Evolutionary conservation across 1,284 basidiomycete species (phyloP), one percentile per base, ranked within the genome.

Genomic region (Austroboletus olivaceoglutinosus): DNA sequence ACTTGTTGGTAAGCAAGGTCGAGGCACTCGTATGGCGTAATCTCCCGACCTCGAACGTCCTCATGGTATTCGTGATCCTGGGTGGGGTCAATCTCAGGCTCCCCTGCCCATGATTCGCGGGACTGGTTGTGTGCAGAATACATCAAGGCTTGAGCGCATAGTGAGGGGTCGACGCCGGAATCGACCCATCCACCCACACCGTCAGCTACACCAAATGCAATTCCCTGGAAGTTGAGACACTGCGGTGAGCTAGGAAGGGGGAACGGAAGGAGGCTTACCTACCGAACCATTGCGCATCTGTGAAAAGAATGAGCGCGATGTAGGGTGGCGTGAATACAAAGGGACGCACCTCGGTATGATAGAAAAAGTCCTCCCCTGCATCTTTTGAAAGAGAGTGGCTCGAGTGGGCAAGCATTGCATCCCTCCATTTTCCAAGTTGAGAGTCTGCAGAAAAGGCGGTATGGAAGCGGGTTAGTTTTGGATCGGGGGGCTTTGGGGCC

Each of bases 291-390:
- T 82, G 47, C 81, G 80, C 87, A 89, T 89, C 87, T 90, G 34
- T 22, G 48, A 11, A 36, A 33, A 34, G 43, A 31, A 38, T 53
- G 46, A 58, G 47, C 39, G 15, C 36, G 42, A 44, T 25, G 18
- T 16, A 29, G 40, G 22, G n/a, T 3, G 10, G 16, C 9, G 43
- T 19, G 16, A 5, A 31, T 11, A 36, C 43, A 19, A 34, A 13
- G 31, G 41, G 40, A 72, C 83, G 61, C 59, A 86, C 88, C 70
- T 86, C 72, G 71, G 89, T 83, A 2, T 89, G 75, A 59, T 81
- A 91, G 64, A 88, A 87, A 68, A 91, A 91, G 64, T 91, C 89
- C 61, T 93, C 88, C 22, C 88, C 86, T 8, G 85, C 76, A 48
- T 82, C 74, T 46, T 58, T 73, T 51, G 73, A 78, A 46, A 53